These are phyloP conservation scores for Gymnopilus junonius DNA, from an alignment of 768 basidiomycete species.

Conservation along the genomic window DNA sequence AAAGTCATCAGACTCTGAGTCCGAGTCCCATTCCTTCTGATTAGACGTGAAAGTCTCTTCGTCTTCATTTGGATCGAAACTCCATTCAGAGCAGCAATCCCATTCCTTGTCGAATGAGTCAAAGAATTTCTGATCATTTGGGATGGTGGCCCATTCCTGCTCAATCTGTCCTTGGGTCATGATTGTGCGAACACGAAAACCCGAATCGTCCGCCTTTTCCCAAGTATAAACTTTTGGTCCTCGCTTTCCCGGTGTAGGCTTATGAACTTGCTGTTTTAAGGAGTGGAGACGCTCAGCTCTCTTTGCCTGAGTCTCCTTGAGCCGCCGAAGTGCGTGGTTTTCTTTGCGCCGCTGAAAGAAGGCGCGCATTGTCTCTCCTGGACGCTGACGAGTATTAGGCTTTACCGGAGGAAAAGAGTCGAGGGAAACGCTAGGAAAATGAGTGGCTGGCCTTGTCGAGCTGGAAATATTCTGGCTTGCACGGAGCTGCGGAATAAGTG, in stretches of 20 bases:
- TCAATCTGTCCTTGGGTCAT: neutral
- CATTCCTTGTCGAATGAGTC: slow-evolving; percentile 20
- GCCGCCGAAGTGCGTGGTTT: neutral
- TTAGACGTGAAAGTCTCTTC: neutral
- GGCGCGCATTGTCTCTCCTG: neutral
- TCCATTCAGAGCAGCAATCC: slow-evolving; percentile 21
- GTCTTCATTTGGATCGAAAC: slow-evolving; percentile 1
- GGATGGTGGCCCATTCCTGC: neutral
- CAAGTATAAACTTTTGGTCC: neutral
- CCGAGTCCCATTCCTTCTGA: neutral
- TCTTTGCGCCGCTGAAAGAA: neutral
- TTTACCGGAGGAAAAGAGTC: neutral
- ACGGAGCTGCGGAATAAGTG: too few species aligned
- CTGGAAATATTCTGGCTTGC: neutral
- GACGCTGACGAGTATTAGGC: neutral
- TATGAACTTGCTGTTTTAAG: neutral
- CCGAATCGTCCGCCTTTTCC: neutral
- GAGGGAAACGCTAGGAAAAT: neutral
- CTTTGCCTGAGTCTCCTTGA: neutral
- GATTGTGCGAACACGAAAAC: neutral
- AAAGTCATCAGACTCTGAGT: neutral
- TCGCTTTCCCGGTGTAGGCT: neutral
- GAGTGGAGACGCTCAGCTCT: neutral
- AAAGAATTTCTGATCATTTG: slow-evolving; percentile 2
- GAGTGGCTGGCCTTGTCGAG: neutral